A percentile compares a stretch with the other conserved stretches of the same genome.
Conservation (phyloP, 176 grass and related monocot species). For the Oryza australiensis region DNA sequence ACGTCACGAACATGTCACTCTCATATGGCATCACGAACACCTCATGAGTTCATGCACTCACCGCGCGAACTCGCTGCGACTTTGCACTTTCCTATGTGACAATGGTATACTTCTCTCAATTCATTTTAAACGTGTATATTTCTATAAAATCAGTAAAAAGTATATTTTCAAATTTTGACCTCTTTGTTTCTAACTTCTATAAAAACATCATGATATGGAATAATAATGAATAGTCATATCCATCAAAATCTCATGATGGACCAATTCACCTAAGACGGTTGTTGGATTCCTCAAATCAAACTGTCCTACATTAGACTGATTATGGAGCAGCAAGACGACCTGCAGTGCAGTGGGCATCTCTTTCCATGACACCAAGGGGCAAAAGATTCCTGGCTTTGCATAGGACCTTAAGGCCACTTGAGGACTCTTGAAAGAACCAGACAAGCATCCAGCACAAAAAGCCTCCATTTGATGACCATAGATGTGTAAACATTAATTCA, state of each 20-base stretch:
- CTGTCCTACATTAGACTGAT: background rate
- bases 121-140: too few relatives aligned
- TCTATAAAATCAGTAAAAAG: too few relatives aligned
- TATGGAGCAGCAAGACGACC: background rate
- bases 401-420: slow-evolving; percentile 2
- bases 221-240: background rate
- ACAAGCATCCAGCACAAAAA: background rate
- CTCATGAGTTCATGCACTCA: too few relatives aligned
- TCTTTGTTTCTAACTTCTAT: too few relatives aligned
- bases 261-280: background rate
- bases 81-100: too few relatives aligned
- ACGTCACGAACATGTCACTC: too few relatives aligned
- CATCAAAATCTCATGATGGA: background rate
- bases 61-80: too few relatives aligned
- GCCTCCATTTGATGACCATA: background rate
- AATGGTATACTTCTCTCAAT: too few relatives aligned
- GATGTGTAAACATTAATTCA: background rate
- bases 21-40: too few relatives aligned
- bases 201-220: too few relatives aligned
- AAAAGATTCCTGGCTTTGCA: slow-evolving; percentile 19
- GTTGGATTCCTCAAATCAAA: background rate
- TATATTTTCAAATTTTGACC: too few relatives aligned
- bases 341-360: background rate
- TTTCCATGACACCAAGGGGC: slow-evolving; percentile 22
- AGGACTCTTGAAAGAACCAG: background rate